Evolutionary conservation across 345 rosid species (phyloP).

Genomic region (Toxicodendron radicans): DNA sequence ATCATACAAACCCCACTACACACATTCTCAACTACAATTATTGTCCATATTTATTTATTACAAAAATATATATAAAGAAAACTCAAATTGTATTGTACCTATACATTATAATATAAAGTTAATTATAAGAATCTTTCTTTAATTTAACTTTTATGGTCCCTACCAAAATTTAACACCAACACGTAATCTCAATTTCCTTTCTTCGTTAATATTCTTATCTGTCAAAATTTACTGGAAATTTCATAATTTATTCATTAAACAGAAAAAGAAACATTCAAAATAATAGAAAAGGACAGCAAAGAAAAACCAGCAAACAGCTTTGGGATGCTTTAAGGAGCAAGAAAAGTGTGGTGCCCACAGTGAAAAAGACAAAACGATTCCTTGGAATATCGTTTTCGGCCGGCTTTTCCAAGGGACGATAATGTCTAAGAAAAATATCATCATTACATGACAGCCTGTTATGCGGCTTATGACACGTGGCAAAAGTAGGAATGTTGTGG

Average conservation of each 20-base stretch:
- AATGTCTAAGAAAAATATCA: slow-evolving; percentile 8
- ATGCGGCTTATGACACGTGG: slow-evolving; percentile 9
- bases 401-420: slow-evolving; percentile 14
- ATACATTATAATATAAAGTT: too few species aligned
- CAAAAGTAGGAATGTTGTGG: neutral
- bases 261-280: slow-evolving; percentile 9
- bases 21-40: too few species aligned
- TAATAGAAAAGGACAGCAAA: slow-evolving; percentile 22
- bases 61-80: too few species aligned
- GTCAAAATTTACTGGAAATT: too few species aligned
- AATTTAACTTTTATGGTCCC: too few species aligned
- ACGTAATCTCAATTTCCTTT: neutral
- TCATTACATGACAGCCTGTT: slow-evolving; percentile 30
- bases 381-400: neutral
- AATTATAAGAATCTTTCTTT: too few species aligned
- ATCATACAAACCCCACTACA: too few species aligned
- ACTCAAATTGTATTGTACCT: too few species aligned
- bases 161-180: neutral
- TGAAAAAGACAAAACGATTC: neutral
- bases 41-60: too few species aligned
- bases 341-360: slow-evolving; percentile 13
- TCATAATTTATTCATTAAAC: too few species aligned
- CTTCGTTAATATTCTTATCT: too few species aligned
- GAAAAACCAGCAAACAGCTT: slow-evolving; percentile 26
- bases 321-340: slow-evolving; percentile 17